A percentile compares a stretch with the other conserved stretches of the same genome.
Conservation (phyloP, 2,329 filamentous ascomycete genomes). For the Talaromyces albobiverticillius region DNA sequence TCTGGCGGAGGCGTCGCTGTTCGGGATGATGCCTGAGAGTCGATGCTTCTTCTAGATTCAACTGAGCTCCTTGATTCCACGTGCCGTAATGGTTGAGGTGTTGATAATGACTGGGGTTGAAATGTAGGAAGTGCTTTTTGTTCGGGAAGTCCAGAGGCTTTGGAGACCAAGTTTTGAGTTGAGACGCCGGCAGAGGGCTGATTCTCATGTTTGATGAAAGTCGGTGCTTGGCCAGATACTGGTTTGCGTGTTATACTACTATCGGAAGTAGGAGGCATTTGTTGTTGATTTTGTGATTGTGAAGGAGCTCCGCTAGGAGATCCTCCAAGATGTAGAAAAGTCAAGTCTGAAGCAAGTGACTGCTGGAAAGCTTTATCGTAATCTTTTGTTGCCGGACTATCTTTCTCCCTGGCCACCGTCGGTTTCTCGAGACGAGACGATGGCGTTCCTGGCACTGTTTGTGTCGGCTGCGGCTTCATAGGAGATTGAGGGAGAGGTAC, state of each 20-base stretch:
- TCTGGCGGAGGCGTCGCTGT: slow-evolving; percentile 51
- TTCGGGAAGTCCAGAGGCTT: slow-evolving; percentile 17
- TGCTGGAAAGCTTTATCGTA: slow-evolving; percentile 42
- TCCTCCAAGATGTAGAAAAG: slow-evolving; percentile 36
- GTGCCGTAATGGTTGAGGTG: slow-evolving; percentile 11
- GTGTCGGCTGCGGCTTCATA: slow-evolving; percentile 51
- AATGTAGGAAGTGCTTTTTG: slow-evolving; percentile 28
- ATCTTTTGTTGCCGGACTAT: slow-evolving; percentile 37
- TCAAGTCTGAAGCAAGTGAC: slow-evolving; percentile 40
- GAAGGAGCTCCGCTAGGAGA: slow-evolving; percentile 18
- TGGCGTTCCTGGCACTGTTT: slow-evolving; percentile 48
- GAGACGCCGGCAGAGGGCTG: slow-evolving; percentile 25
- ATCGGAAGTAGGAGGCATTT: slow-evolving; percentile 15
- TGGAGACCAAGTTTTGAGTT: slow-evolving; percentile 12
- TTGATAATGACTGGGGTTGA: slow-evolving; percentile 18
- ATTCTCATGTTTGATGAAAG: slow-evolving; percentile 20
- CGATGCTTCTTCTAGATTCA: slow-evolving; percentile 2
- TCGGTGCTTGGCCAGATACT: slow-evolving; percentile 26
- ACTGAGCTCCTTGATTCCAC: not conserved
- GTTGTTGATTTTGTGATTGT: slow-evolving; percentile 14
- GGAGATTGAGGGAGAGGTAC: slow-evolving; percentile 61
- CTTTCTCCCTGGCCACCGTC: slow-evolving; percentile 27
- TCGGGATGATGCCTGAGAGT: slow-evolving; percentile 57
- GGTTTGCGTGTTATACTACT: slow-evolving; percentile 24
- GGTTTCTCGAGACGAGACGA: slow-evolving; percentile 37